Evolutionary conservation across 192 early-diverging fungal species (phyloP), one percentile per base, ranked within the genome.

Genomic region (Gryganskiella cystojenkinii): DNA sequence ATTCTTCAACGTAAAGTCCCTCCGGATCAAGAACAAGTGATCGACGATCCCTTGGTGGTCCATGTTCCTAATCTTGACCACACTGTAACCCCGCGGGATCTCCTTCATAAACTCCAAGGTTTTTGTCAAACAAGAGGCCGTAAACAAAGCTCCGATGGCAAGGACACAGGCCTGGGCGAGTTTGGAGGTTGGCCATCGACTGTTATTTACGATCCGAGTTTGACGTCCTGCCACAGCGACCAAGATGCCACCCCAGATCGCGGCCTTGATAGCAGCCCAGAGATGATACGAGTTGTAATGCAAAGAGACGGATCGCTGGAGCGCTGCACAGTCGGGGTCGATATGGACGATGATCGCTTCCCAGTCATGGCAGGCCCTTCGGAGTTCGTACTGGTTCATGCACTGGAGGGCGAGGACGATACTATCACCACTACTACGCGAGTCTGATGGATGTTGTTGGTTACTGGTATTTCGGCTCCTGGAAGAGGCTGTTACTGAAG

Each of bases 311-410:
- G 74, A 34, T n/a, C 40, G 52, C 60, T 78, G 74, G 4, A 78
- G 74, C 20, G 74, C 74, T 25, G 56, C 68, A 30, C 74, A 78
- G 51, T 78, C 74, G 17, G 74, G 74, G 46, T 78, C 67, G 54
- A 78, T 60, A 40, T 78, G 74, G 19, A 78, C 66, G 42, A 78
- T 63, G 24, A 78, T 57, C 8, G 74, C 66, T 30, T 59, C 64
- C 74, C 74, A 78, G 45, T 78, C 74, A 4, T 64, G 74, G 45
- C 66, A 69, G 3, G 74, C 74, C n/a, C 61, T 52, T 28, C 56
- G 33, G 45, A 78, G 56, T 27, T 78, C 74, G 25, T 78, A 78
- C 34, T 78, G 74, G 53, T 78, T 78, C 74, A 78, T 78, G 24
- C 74, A 78, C 6, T 59, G 64, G n/a, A 78, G 50, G 2, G 74